Evolutionary conservation across 2,329 filamentous ascomycete species (phyloP), one percentile per base, ranked within the genome.

Genomic region (Phaeosphaeriaceae sp.): DNA sequence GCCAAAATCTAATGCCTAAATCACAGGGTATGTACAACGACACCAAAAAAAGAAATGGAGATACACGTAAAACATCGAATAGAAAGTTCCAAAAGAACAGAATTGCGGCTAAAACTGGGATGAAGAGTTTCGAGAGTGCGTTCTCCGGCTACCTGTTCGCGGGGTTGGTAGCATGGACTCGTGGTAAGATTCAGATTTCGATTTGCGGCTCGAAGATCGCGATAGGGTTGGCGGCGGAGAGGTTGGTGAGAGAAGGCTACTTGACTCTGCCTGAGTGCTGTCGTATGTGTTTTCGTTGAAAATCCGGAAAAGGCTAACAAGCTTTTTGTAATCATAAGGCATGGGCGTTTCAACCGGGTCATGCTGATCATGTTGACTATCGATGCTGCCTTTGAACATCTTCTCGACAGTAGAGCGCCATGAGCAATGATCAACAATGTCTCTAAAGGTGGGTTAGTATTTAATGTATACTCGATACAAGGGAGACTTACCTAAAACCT

Each of bases 361-460:
- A 1, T 48, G 16, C 4, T 42, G 6, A 17, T 58, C 52, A 13
- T 37, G 8, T 3, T 13, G 39, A 2, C 18, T 17, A 6, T 42
- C 41, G 8, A 63, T 46, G 36, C 56, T 61, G 0, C 58, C 60
- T 1, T 48, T 43, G 17, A 63, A 28, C 41, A 63, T 56, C 20
- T 60, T 61, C 9, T 51, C 32, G 8, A 61, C 53, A 2, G 47
- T 15, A 1, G 32, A 36, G 32, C 49, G 58, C 58, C 58, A 63
- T 1, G 55, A 51, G 32, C 48, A 54, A 8, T 50, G 42, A 26
- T 63, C 60, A 11, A 61, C 54, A 30, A 61, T 60, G 21, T 61
- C 58, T 2, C 55, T 47, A 16, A 5, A 34, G 16, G 15, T 21
- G 23, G 21, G 11, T 20, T 33, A 36, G 6, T 13, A 20, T 17